Evolutionary conservation across 306 rosid genomes (phyloP).

Genomic region (Astragalus membranaceus): DNA sequence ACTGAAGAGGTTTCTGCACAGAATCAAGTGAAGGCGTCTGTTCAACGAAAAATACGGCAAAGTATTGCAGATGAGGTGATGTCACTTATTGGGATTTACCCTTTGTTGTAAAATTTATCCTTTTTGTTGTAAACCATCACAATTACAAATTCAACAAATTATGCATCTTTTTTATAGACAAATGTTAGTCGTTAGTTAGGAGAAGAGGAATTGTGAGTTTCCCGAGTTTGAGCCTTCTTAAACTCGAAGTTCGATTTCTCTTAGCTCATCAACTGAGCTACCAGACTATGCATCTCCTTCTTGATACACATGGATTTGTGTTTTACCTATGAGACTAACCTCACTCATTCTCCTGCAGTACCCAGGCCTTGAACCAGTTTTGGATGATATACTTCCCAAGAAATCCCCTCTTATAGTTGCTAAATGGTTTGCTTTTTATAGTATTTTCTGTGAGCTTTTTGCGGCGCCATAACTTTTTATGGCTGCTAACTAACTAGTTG

Average conservation of each 20-base stretch:
- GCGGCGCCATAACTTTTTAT: background rate
- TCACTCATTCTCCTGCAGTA: conserved; percentile 43
- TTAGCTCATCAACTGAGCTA: too few species aligned
- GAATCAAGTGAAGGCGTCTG: conserved; percentile 98
- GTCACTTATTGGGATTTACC: background rate
- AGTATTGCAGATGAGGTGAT: conserved; percentile 97
- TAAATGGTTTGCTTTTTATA: conserved; percentile 64
- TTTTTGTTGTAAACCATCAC: background rate
- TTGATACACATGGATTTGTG: background rate
- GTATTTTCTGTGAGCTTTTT: background rate
- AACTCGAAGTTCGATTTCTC: too few species aligned
- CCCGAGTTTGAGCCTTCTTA: too few species aligned
- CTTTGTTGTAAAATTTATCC: background rate
- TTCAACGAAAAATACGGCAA: conserved; percentile 84
- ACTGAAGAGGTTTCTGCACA: conserved; percentile 93
- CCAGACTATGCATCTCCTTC: background rate
- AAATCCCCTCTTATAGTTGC: conserved; percentile 87
- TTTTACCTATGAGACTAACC: background rate
- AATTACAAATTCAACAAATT: background rate
- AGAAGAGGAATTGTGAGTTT: too few species aligned
- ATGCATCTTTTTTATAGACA: background rate
- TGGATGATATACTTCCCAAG: conserved; percentile 96
- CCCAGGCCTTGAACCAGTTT: conserved; percentile 88
- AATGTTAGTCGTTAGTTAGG: too few species aligned
- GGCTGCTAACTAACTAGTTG: conserved; percentile 24